These are phyloP conservation scores for Astraeus odoratus DNA, from an alignment of 768 basidiomycete genomes.

Conservation along the genomic window DNA sequence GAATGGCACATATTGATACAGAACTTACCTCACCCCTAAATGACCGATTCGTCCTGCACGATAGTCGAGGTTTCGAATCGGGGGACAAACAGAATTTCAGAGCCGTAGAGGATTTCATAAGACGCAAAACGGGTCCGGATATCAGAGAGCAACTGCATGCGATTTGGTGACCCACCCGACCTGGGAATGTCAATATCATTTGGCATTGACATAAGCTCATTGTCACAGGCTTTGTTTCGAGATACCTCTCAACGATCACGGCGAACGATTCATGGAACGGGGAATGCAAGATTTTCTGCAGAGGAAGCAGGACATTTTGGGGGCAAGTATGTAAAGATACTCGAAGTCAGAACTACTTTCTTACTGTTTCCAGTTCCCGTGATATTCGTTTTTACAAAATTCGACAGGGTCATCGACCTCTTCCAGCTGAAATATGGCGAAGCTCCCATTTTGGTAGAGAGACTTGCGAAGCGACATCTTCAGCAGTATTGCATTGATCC, in stretches of 20 bases:
- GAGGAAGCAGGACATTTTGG: neutral
- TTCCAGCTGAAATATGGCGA: neutral
- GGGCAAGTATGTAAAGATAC: neutral
- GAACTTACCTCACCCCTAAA: constrained; percentile 9
- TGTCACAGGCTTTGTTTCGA: neutral
- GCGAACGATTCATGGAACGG: constrained; percentile 2
- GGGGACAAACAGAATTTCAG: constrained; percentile 5
- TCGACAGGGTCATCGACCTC: constrained; percentile 6
- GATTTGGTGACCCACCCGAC: constrained; percentile 7
- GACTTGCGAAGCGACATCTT: neutral
- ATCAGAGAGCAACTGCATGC: constrained; percentile 10
- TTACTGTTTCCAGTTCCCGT: neutral
- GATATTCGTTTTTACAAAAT: constrained; percentile 1
- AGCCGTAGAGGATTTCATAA: constrained; percentile 8
- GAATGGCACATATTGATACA: constrained; percentile 5
- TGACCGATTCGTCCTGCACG: constrained; percentile 9
- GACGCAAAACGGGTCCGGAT: neutral
- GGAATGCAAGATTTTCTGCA: constrained; percentile 2
- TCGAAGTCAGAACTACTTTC: no score
- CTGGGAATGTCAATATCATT: no score
- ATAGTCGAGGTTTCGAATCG: constrained; percentile 14
- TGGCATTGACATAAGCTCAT: neutral
- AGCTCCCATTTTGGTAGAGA: neutral
- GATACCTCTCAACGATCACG: neutral
- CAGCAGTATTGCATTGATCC: neutral